phyloP scores from a whole-genome alignment of 2,329 filamentous ascomycete genomes.

The Metarhizium humberi region DNA sequence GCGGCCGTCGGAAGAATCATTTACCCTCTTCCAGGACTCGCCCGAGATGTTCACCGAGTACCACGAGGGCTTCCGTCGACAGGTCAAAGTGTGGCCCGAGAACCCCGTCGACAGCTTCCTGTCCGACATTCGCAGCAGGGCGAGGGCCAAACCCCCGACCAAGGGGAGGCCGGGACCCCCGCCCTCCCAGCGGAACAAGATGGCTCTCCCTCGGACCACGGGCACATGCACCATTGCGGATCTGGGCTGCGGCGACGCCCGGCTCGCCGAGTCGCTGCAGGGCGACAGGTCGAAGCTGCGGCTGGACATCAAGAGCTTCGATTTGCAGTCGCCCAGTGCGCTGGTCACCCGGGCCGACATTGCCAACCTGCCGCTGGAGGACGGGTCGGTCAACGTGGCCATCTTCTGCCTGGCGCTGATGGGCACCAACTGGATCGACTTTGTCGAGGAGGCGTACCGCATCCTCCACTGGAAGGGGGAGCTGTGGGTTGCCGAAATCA shows the following conservation, averaged over 20 bases:
- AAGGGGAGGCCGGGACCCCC: conserved; percentile 21
- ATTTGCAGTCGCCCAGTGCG: conserved; percentile 68
- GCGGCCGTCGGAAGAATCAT: conserved; percentile 73
- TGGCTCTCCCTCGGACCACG: conserved; percentile 60
- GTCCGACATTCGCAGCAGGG: conserved; percentile 58
- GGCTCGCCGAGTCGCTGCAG: conserved; percentile 62
- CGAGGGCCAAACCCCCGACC: conserved; percentile 33
- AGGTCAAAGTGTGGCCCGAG: conserved; percentile 92
- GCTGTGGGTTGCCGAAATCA: conserved; percentile 96
- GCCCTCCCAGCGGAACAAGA: conserved; percentile 17
- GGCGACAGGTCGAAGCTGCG: conserved; percentile 55
- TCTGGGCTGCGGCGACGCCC: conserved; percentile 86
- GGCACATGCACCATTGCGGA: conserved; percentile 76
- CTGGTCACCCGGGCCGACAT: conserved; percentile 87
- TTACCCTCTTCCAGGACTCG: conserved; percentile 70
- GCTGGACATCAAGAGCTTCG: conserved; percentile 73
- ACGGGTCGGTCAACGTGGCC: conserved; percentile 72
- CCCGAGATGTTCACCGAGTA: conserved; percentile 96
- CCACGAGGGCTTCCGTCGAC: conserved; percentile 89
- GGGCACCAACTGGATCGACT: conserved; percentile 97
- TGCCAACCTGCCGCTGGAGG: conserved; percentile 65
- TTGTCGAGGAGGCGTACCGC: conserved; percentile 91
- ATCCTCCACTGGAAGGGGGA: conserved; percentile 90
- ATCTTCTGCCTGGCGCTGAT: conserved; percentile 96
- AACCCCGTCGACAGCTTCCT: conserved; percentile 93